Percentiles rank a stretch among this genome's conserved stretches.
Conservation (phyloP, 2,329 filamentous ascomycete species). For the Aureobasidium sp. region DNA sequence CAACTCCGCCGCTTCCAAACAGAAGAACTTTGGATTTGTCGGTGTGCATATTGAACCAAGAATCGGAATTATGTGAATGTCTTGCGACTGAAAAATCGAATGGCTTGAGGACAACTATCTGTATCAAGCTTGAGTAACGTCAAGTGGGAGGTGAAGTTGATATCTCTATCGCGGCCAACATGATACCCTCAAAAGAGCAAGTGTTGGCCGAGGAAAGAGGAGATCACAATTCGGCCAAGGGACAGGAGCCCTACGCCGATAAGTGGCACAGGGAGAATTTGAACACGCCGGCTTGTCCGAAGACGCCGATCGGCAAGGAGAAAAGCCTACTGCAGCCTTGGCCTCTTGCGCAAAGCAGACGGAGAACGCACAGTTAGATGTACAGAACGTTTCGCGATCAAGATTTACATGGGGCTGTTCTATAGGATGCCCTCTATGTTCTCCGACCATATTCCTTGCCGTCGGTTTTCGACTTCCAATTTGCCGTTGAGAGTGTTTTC, state of each 20-base stretch:
- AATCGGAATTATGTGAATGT: background rate
- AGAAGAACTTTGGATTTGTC: constrained; percentile 38
- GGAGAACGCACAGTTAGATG: background rate
- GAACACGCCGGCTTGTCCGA: constrained; percentile 7
- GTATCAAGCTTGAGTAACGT: constrained; percentile 9
- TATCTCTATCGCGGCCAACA: constrained; percentile 9
- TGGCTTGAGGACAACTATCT: constrained; percentile 1
- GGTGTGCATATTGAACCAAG: background rate
- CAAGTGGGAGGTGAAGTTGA: background rate
- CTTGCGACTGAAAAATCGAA: background rate
- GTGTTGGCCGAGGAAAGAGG: constrained; percentile 8
- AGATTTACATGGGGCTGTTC: background rate
- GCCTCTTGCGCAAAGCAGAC: background rate
- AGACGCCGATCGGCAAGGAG: constrained; percentile 5
- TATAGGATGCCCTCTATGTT: background rate
- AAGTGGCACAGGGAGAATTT: background rate
- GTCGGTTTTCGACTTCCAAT: constrained; percentile 15
- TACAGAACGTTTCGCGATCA: background rate
- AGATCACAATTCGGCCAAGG: background rate
- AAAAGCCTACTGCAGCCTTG: constrained; percentile 2
- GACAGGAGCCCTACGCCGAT: background rate
- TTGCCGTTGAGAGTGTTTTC: background rate
- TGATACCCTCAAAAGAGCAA: background rate
- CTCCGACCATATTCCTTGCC: background rate
- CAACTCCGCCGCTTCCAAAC: constrained; percentile 50